Conservation (phyloP, 1,284 basidiomycete species). For the Tilletia caries region DNA sequence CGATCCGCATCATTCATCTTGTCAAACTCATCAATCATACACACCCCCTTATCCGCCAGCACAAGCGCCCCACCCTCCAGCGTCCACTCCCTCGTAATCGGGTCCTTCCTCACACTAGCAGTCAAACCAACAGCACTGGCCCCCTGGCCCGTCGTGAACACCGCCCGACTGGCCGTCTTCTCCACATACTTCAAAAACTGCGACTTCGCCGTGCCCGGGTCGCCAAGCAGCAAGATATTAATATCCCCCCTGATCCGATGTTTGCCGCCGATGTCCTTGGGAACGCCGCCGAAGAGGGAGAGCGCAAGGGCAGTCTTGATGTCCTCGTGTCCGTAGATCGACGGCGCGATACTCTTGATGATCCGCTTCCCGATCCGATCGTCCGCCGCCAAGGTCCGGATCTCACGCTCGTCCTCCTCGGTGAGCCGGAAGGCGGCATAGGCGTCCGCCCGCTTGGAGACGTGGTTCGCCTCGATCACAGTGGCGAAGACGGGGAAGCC, state of each 20-base stretch:
- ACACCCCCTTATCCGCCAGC: slow-evolving; percentile 96
- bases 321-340: slow-evolving; percentile 97
- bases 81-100: slow-evolving; percentile 96
- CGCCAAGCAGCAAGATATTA: slow-evolving; percentile 89
- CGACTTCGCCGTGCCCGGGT: slow-evolving; percentile 97
- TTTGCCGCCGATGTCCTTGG: slow-evolving; percentile 95
- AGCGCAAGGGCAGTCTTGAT: slow-evolving; percentile 97
- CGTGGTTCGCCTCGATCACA: slow-evolving; percentile 84
- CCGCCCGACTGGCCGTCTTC: slow-evolving; percentile 91
- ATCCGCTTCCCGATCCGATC: slow-evolving; percentile 94
- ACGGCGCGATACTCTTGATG: slow-evolving; percentile 95
- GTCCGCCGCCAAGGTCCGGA: slow-evolving; percentile 78
- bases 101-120: slow-evolving; percentile 94
- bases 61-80: slow-evolving; percentile 96
- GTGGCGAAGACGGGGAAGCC: slow-evolving; percentile 99
- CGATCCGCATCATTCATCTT: slow-evolving; percentile 93
- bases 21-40: slow-evolving; percentile 98
- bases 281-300: slow-evolving; percentile 85
- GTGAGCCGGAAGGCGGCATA: slow-evolving; percentile 94
- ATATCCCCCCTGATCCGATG: slow-evolving; percentile 95
- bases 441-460: slow-evolving; percentile 85
- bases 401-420: slow-evolving; percentile 91
- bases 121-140: slow-evolving; percentile 97
- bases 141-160: slow-evolving; percentile 98
- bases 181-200: slow-evolving; percentile 99